phyloP scores from a whole-genome alignment of 1,284 basidiomycete genomes.

The Earliella scabrosa region DNA sequence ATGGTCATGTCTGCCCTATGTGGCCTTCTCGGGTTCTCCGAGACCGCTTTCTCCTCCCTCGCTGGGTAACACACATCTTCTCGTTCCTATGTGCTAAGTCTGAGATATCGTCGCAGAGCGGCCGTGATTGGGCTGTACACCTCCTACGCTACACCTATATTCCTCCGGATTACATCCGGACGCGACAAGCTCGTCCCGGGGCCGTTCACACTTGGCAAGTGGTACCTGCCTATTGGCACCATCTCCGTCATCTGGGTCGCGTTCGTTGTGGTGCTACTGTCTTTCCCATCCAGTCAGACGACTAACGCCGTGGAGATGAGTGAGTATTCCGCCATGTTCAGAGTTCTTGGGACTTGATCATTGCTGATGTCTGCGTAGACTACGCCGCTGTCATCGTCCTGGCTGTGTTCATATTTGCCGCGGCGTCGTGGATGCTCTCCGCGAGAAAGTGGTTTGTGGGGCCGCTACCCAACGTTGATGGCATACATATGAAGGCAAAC shows the following conservation, averaged over 20 bases:
- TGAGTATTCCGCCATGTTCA: constrained; percentile 31
- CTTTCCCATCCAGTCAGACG: constrained; percentile 53
- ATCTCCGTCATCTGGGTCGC: constrained; percentile 64
- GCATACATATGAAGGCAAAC: background rate
- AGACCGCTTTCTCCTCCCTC: constrained; percentile 63
- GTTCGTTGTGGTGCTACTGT: constrained; percentile 58
- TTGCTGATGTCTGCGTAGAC: constrained; percentile 39
- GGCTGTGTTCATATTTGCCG: constrained; percentile 59
- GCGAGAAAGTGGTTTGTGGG: constrained; percentile 67
- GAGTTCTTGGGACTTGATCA: too few species aligned
- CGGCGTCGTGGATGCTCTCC: constrained; percentile 59
- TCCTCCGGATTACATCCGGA: constrained; percentile 66
- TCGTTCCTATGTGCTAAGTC: constrained; percentile 20
- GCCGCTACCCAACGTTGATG: constrained; percentile 54
- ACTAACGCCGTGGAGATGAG: constrained; percentile 51
- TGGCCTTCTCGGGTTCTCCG: constrained; percentile 69
- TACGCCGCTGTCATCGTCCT: constrained; percentile 62
- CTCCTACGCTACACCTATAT: constrained; percentile 63
- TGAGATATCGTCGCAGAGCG: constrained; percentile 50
- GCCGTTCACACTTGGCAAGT: constrained; percentile 56
- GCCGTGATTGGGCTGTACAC: constrained; percentile 67
- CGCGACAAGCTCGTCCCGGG: constrained; percentile 54
- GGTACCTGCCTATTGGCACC: constrained; percentile 54
- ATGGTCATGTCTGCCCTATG: constrained; percentile 59
- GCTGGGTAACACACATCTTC: too few species aligned